Evolutionary conservation across 2,329 filamentous ascomycete genomes (phyloP), one percentile per base, ranked within the genome.

Genomic region (Beauveria australis): DNA sequence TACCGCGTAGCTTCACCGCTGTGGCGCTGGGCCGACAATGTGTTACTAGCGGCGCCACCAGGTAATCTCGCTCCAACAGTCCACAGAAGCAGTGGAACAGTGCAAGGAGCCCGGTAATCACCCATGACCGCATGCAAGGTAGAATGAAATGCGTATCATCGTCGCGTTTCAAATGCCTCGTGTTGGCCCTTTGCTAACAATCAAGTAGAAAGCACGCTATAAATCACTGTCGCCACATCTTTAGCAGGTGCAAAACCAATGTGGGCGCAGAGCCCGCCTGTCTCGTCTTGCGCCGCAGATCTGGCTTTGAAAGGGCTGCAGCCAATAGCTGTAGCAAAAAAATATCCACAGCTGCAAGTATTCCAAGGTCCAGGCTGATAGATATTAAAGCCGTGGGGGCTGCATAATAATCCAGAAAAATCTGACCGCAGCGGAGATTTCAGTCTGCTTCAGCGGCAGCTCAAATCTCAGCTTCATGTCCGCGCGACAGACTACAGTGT

Each of bases 261-360:
- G 28, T 8, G 40, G 53, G 28, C 14, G 53, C 46, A 22, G 12
- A 40, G 46, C 22, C 46, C 2, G 55, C 46, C 33, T 58, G 44
- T 58, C 22, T 58, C 55, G 54, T 49, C 46, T 30, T 49, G 5
- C 30, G 55, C 46, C 46, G 46, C 46, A 58, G 43, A 57, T 57
- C 43, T 48, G 54, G 19, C 44, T 48, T 48, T 19, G 16, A 48
- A 46, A 47, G 14, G 44, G 51, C 28, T 14, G 28, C 33, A 41
- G 46, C 22, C 44, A 51, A 51, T 30, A 22, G 37, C 26, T 43
- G 47, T 6, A 6, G 12, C 24, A 52, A 24, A 33, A 49, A 16
- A 14, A 33, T 46, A 44, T 52, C 47, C 47, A 48, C 47, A 37
- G 18, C n/a, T 7, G 24, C 22, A 9, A 37, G 14, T 37, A 51